Evolutionary conservation across 495 filamentous ascomycete genomes (phyloP).

Genomic region (Xylaria scruposa): DNA sequence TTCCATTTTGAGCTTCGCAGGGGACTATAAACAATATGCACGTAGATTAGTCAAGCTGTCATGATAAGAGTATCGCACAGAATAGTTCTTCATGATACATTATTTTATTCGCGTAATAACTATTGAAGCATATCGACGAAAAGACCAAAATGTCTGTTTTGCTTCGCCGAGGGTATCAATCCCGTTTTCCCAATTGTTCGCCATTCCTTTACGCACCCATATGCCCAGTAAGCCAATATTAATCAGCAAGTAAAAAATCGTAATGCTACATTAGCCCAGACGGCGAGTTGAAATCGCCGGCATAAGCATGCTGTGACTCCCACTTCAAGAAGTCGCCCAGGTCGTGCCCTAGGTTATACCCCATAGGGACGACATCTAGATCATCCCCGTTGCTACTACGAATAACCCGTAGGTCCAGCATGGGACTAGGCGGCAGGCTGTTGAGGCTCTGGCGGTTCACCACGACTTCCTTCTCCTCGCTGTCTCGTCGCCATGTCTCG

Average conservation of each 20-base stretch:
- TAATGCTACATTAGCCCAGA: conserved; percentile 25
- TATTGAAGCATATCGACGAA: background rate
- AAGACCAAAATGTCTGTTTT: background rate
- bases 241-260: background rate
- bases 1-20: background rate
- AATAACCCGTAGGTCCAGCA: conserved; percentile 54
- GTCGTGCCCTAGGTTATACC: conserved; percentile 62
- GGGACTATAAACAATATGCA: background rate
- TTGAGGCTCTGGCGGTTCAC: conserved; percentile 41
- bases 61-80: background rate
- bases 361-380: conserved; percentile 56
- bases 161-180: conserved; percentile 22
- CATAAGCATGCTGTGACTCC: conserved; percentile 53
- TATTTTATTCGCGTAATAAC: conserved; percentile 3
- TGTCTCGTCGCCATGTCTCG: conserved; percentile 25
- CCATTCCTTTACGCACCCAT: conserved; percentile 15
- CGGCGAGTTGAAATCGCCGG: conserved; percentile 35
- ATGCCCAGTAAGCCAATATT: background rate
- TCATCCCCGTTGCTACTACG: conserved; percentile 48
- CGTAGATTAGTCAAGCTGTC: background rate
- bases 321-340: conserved; percentile 58
- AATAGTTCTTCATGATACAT: background rate
- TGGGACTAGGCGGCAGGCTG: conserved; percentile 58
- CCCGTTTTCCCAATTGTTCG: background rate
- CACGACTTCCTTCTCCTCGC: conserved; percentile 25